phyloP scores from a whole-genome alignment of 192 early-diverging fungal genomes.

The Coemansia sp. region DNA sequence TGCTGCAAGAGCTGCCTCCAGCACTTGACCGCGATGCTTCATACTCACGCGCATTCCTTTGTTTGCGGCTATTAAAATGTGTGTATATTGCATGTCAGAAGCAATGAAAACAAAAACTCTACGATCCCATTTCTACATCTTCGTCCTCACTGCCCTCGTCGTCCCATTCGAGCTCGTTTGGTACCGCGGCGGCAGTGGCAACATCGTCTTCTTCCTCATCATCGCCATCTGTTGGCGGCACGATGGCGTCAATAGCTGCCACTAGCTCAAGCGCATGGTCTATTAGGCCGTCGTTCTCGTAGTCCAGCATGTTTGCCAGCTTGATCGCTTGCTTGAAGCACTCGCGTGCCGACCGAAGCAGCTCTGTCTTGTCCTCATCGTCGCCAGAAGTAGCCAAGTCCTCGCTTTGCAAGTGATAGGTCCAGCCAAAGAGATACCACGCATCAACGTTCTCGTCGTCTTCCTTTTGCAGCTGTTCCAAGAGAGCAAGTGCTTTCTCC shows the following conservation, averaged over 20 bases:
- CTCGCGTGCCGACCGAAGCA: conserved; percentile 40
- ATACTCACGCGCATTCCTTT: background rate
- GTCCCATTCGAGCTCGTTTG: conserved; percentile 63
- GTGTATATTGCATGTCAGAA: conserved; percentile 5
- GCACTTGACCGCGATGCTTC: background rate
- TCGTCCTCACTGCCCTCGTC: conserved; percentile 48
- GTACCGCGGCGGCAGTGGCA: conserved; percentile 36
- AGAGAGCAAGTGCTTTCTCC: conserved; percentile 75
- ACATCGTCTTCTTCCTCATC: conserved; percentile 56
- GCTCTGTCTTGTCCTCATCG: conserved; percentile 30
- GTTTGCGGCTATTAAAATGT: background rate
- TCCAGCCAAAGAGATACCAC: conserved; percentile 97
- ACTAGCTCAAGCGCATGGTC: conserved; percentile 73
- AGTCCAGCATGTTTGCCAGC: conserved; percentile 64
- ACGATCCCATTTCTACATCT: conserved; percentile 52
- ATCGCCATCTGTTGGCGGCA: conserved; percentile 56
- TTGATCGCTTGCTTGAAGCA: conserved; percentile 53
- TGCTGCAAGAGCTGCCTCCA: background rate
- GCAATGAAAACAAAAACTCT: background rate
- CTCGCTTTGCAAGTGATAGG: conserved; percentile 84
- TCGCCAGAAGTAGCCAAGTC: conserved; percentile 61
- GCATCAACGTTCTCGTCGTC: conserved; percentile 91
- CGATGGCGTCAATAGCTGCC: conserved; percentile 58
- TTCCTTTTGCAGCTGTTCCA: conserved; percentile 84
- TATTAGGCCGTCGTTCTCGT: conserved; percentile 69